Evolutionary conservation across 208 protist species (phyloP), one percentile per base, ranked within the genome.

Genomic region (Leptomonas seymouri): DNA sequence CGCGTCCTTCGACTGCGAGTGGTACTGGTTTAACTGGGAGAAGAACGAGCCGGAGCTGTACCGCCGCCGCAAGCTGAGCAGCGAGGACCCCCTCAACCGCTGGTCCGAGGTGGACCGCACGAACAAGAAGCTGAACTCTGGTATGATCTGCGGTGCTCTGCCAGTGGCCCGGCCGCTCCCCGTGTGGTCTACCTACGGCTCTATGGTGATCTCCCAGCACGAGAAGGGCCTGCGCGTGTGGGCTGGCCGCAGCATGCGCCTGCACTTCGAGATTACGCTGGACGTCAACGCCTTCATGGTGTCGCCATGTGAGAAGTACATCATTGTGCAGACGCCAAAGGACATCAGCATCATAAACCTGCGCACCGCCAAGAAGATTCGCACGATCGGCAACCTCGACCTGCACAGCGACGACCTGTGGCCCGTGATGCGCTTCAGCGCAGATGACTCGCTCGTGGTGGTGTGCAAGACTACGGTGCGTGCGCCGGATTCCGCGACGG

Each of bases 1-100:
- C 50, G 48, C 85, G 15, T 55, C 67, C 25, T 82, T 86, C 59
- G 87, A 94, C 78, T 82, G 82, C 63, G 84, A 90, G 66, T 95
- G 89, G 92, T 93, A 92, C 74, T 93, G 85, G 89, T 94, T 87
- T 63, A 87, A 93, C 71, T 92, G 88, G 75, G 84, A 88, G 65
- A 88, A 78, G 67, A 84, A 87, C 28, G 81, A 93, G 71, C 83
- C 81, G 30, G 81, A 87, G 48, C 68, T 91, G 58, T 93, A 90
- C 77, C 86, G 86, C 49, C 85, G 86, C 73, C 86, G 88, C 41
- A 82, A 84, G 44, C 62, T 88, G 25, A 67, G 76, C 51, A 89
- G 87, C 70, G 83, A 85, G 27, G 86, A 93, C 64, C 76, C 85
- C 7, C 61, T 97, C 50, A 72, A 75, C 46, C 75, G 81, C 57